phyloP scores from a whole-genome alignment of 2,329 filamentous ascomycete genomes.

The Pseudohalonectria lignicola region DNA sequence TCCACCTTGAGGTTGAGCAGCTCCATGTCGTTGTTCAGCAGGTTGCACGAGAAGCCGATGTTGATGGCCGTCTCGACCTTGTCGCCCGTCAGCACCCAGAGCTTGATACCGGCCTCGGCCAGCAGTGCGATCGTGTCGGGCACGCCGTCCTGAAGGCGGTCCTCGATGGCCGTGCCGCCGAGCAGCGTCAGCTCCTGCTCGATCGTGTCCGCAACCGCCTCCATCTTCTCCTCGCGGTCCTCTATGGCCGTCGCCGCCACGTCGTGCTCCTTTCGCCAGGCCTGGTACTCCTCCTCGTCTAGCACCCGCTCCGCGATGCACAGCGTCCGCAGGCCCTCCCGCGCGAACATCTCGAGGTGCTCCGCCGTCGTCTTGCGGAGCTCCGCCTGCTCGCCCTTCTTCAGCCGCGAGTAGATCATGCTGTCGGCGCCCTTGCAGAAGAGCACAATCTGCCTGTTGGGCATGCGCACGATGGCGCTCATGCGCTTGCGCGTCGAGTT shows the following conservation, averaged over 20 bases:
- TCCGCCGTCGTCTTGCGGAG: slow-evolving; percentile 77
- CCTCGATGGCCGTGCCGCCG: slow-evolving; percentile 93
- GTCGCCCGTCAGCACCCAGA: slow-evolving; percentile 97
- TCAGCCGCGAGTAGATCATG: slow-evolving; percentile 88
- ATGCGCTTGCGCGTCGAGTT: slow-evolving; percentile 95
- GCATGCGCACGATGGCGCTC: slow-evolving; percentile 95
- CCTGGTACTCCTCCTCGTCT: slow-evolving; percentile 68
- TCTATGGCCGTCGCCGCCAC: slow-evolving; percentile 73
- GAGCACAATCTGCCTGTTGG: slow-evolving; percentile 75
- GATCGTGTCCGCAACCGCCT: slow-evolving; percentile 79
- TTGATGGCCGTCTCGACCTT: slow-evolving; percentile 99
- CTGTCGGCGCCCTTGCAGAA: slow-evolving; percentile 98
- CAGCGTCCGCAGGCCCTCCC: slow-evolving; percentile 87
- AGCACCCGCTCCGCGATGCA: slow-evolving; percentile 83
- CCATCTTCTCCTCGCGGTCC: slow-evolving; percentile 85
- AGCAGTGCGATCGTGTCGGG: slow-evolving; percentile 90
- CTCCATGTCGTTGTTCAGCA: slow-evolving; percentile 97
- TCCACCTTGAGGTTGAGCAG: slow-evolving; percentile 80
- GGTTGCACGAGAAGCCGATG: slow-evolving; percentile 97
- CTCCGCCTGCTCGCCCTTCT: slow-evolving; percentile 74
- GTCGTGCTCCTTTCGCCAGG: slow-evolving; percentile 82
- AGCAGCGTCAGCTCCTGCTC: slow-evolving; percentile 82
- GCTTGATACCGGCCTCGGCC: slow-evolving; percentile 88
- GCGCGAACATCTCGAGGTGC: slow-evolving; percentile 92
- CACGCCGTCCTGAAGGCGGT: slow-evolving; percentile 91